Evolutionary conservation across 345 rosid genomes (phyloP), one percentile per base, ranked within the genome.

Genomic region (Firmiana major): DNA sequence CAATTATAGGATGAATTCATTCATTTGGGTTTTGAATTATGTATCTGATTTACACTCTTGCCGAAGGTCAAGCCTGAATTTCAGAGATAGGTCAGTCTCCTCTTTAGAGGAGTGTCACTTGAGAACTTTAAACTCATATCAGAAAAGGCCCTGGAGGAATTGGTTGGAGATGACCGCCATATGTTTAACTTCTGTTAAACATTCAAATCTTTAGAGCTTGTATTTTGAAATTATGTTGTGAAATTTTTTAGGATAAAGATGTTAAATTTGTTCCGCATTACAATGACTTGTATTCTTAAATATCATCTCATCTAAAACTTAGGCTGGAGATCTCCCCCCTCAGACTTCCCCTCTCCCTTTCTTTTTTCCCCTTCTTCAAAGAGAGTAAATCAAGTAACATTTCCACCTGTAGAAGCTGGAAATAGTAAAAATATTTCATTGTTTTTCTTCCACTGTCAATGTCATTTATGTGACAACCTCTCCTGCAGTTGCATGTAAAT

Each of bases 251-350:
- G 31, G 72, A 67, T 43, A 43, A 66, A 43, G 9, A 43, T 66
- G 71, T 43, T 26, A 21, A 40, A 42, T n/a, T 21, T 42, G 53
- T 66, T 66, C 19, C 38, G 69, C 69, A 38, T 64, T 66, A 42
- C 43, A 5, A 42, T 21, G 48, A 22, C 8, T 42, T 66, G 49
- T 40, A 22, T 21, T 66, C 31, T 43, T 42, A 42, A 21, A 42
- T 66, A 42, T 66, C 28, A 28, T 28, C 26, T 13, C n/a, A 43
- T 43, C 72, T 67, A 67, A 24, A 67, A 67, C n/a, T 67, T 42
- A 67, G 53, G 71, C 71, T 43, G 21, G 71, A 10, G 53, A 67
- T 67, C 34, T 64, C 48, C 69, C 38, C 46, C 46, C 11, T 63
- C 24, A 16, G 38, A 17, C 71, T 24, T 65, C n/a, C 19, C 38